Conservation (phyloP, 345 rosid genomes). For the Luvunga scandens region DNA sequence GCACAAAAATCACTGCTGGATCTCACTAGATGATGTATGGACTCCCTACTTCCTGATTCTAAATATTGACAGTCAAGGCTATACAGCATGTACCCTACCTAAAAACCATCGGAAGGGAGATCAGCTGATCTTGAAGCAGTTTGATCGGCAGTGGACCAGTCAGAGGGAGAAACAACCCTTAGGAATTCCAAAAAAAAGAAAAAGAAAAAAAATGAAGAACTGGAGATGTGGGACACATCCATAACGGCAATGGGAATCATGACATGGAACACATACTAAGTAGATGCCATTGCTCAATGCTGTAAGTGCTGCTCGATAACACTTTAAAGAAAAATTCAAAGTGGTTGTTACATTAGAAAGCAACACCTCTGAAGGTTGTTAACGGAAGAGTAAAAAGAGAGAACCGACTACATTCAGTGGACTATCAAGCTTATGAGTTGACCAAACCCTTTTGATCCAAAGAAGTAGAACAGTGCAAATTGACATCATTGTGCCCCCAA, state of each 20-base stretch:
- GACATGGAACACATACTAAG: not conserved
- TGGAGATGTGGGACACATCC: not conserved
- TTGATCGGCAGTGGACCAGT: not conserved
- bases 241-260: not conserved
- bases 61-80: not conserved
- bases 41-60: not conserved
- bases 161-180: not conserved
- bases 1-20: too few relatives aligned
- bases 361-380: not conserved
- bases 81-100: not conserved
- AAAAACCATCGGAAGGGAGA: not conserved
- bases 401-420: not conserved
- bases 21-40: not conserved
- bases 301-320: not conserved
- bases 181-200: not conserved
- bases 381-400: not conserved
- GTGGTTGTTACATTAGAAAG: not conserved
- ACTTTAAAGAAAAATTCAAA: not conserved
- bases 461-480: not conserved
- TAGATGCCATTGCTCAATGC: not conserved
- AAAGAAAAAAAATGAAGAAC: too few relatives aligned
- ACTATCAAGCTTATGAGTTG: not conserved
- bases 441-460: not conserved
- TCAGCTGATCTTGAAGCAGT: not conserved
- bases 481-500: not conserved